phyloP scores from a whole-genome alignment of 345 rosid species.

The Brassica napus region DNA sequence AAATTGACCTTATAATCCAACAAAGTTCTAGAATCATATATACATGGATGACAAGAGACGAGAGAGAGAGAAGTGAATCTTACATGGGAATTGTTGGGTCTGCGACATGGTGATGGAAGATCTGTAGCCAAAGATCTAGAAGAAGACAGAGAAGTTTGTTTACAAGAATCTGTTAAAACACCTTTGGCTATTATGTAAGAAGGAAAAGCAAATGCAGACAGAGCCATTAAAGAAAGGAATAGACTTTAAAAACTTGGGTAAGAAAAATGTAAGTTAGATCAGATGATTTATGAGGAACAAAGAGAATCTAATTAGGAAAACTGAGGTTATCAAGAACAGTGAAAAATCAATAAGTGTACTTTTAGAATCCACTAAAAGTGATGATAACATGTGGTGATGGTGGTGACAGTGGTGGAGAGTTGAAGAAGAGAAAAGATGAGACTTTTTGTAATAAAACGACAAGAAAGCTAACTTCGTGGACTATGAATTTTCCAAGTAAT shows the following conservation, averaged over 20 bases:
- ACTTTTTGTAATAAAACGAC: constrained; percentile 32
- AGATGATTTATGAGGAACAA: constrained; percentile 11
- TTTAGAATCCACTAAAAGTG: constrained; percentile 33
- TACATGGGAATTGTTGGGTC: constrained; percentile 42
- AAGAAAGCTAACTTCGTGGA: constrained; percentile 26
- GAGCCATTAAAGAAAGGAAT: constrained; percentile 50
- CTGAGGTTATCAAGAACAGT: constrained; percentile 37
- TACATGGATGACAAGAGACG: background rate
- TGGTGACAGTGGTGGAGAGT: constrained; percentile 25
- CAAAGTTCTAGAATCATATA: background rate
- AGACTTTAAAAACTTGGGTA: background rate
- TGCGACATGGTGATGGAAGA: constrained; percentile 48
- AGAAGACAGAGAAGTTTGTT: constrained; percentile 43
- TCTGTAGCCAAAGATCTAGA: constrained; percentile 49
- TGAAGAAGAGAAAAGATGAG: constrained; percentile 10
- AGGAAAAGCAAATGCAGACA: constrained; percentile 68
- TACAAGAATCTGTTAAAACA: constrained; percentile 47
- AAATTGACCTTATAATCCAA: background rate
- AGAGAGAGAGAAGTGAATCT: constrained; percentile 21
- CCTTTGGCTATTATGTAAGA: constrained; percentile 41
- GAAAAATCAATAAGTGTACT: constrained; percentile 22
- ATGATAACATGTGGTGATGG: constrained; percentile 17
- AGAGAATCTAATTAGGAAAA: constrained; percentile 2
- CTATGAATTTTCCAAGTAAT: constrained; percentile 16
- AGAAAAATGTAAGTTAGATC: background rate